These are phyloP conservation scores for Anthracocystis setariae DNA, from an alignment of 1,284 basidiomycete genomes.

Conservation along the genomic window DNA sequence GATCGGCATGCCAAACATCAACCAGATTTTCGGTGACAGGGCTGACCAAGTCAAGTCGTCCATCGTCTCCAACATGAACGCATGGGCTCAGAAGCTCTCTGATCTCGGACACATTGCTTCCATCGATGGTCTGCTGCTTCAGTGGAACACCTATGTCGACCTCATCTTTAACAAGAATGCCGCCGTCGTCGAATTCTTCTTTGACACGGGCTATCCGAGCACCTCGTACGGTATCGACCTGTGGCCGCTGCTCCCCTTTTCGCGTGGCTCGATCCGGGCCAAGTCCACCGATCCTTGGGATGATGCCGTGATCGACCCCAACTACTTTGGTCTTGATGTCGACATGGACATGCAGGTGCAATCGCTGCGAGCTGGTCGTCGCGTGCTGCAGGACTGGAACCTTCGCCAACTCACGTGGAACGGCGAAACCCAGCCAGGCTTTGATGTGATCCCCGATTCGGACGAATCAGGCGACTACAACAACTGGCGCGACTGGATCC, in stretches of 20 bases:
- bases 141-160: conserved; percentile 43
- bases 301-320: conserved; percentile 28
- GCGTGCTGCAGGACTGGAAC: conserved; percentile 58
- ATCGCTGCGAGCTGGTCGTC: conserved; percentile 60
- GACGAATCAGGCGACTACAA: conserved; percentile 53
- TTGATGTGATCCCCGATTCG: conserved; percentile 52
- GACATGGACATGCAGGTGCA: conserved; percentile 68
- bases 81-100: conserved; percentile 48
- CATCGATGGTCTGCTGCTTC: conserved; percentile 33
- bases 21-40: conserved; percentile 31
- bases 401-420: conserved; percentile 57
- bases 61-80: conserved; percentile 9
- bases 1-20: conserved; percentile 52
- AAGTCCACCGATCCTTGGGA: conserved; percentile 36
- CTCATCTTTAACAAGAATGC: conserved; percentile 50
- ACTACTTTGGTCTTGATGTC: conserved; percentile 67
- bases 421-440: conserved; percentile 67
- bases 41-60: too few species aligned
- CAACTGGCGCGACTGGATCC: conserved; percentile 67
- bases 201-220: conserved; percentile 54
- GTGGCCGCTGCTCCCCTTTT: conserved; percentile 60
- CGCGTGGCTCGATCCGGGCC: conserved; percentile 50
- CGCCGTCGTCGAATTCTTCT: conserved; percentile 57
- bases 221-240: conserved; percentile 55
- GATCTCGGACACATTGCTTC: conserved; percentile 50